A percentile compares a stretch with the other conserved stretches of the same genome.
Conservation (phyloP, 2,329 filamentous ascomycete species). For the Lojkania enalia region DNA sequence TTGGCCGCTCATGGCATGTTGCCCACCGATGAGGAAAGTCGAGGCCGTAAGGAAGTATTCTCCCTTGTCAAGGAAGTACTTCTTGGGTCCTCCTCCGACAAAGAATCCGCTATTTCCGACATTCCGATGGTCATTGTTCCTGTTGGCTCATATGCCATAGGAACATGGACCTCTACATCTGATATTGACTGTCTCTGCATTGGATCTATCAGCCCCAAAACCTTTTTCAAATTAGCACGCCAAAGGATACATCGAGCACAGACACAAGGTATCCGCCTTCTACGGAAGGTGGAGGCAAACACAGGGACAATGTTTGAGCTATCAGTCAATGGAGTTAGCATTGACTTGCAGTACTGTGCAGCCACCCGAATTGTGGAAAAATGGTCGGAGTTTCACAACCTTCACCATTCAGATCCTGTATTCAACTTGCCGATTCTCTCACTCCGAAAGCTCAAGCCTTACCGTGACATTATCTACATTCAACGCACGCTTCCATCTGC, state of each 20-base stretch:
- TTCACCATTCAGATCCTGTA: conserved; percentile 56
- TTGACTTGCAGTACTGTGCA: conserved; percentile 70
- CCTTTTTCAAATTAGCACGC: conserved; percentile 63
- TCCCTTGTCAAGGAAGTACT: conserved; percentile 51
- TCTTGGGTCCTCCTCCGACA: conserved; percentile 34
- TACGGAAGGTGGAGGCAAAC: conserved; percentile 62
- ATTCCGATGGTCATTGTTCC: conserved; percentile 58
- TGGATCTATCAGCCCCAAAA: conserved; percentile 62
- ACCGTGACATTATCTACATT: conserved; percentile 65
- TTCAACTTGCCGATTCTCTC: conserved; percentile 61
- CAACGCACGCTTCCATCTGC: conserved; percentile 63
- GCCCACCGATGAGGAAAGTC: conserved; percentile 52
- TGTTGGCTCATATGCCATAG: conserved; percentile 68
- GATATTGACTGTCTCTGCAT: conserved; percentile 70
- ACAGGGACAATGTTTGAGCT: conserved; percentile 68
- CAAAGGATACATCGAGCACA: conserved; percentile 58
- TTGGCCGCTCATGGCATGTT: conserved; percentile 42
- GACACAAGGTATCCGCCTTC: conserved; percentile 51
- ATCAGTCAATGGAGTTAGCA: conserved; percentile 59
- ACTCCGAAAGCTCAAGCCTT: conserved; percentile 65
- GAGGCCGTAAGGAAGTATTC: conserved; percentile 51
- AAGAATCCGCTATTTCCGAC: conserved; percentile 14
- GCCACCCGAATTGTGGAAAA: conserved; percentile 59
- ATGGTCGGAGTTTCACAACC: conserved; percentile 44
- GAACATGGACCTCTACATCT: conserved; percentile 63